Base-by-base conservation (phyloP, 2,329 filamentous ascomycete genomes). In the Botrytis sinoallii region DNA sequence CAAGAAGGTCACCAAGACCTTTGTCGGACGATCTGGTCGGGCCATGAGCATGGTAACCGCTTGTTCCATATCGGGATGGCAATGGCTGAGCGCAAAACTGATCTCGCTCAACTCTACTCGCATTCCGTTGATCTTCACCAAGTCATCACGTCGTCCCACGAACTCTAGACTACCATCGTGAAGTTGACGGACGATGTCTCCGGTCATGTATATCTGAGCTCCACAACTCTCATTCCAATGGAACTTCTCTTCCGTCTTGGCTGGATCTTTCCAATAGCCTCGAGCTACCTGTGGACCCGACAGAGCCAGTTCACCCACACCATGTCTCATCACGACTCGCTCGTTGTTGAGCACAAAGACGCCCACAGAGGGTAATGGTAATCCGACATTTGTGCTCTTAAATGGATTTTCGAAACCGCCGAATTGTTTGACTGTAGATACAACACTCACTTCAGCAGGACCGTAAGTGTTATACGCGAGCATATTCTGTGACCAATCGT, bases 111-210 rank as follows among this genome's bases (percentile, higher is more conserved):
- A 83, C 81, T 90, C 92, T 67, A 91, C 86, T 72, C 90, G 84
- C 76, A 88, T 90, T 40, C 92, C 92, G 18, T 86, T 85, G 42
- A 92, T 82, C 81, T 93, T 92, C 72, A 91, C 87, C 80, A 90
- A 90, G n/a, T 86, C 87, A 78, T 92, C 90, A 76, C 89, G 90
- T 67, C 91, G 85, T 25, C 89, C 89, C 52, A 90, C 83, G 74
- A 89, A 90, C 16, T 86, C 81, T 59, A 91, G 85, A 8, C 84
- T 84, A 20, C 78, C 81, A 70, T 89, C 85, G 0, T 82, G 79
- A 60, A 87, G 84, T 73, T 89, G 88, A 32, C 83, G 84, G 0
- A 87, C 88, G 0, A 90, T 81, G 75, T 91, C 89, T 0, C 89
- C 89, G 0, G 89, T 90, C 77, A 87, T 88, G 78, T 90, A 91